Evolutionary conservation across 345 rosid species (phyloP).

Genomic region (Eucalyptus globulus): DNA sequence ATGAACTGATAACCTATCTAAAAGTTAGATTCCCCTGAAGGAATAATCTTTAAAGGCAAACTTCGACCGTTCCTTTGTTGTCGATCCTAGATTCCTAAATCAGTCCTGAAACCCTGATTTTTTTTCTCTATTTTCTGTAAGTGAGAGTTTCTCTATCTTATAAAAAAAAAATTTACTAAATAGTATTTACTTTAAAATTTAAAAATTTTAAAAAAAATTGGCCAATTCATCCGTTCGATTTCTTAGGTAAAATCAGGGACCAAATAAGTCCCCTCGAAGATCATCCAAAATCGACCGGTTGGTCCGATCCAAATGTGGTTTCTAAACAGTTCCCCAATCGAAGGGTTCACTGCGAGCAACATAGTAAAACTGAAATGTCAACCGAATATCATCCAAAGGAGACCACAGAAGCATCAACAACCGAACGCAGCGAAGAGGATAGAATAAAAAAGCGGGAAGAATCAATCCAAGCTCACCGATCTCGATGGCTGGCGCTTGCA

Average conservation of each 20-base stretch:
- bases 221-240: not conserved
- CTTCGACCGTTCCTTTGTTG: not conserved
- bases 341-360: not conserved
- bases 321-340: not conserved
- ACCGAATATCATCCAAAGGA: not conserved
- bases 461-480: not conserved
- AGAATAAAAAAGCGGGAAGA: not conserved
- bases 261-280: not conserved
- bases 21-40: not conserved
- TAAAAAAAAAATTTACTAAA: not conserved
- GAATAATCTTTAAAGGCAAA: not conserved
- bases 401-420: not conserved
- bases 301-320: not conserved
- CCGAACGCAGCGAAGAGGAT: not conserved
- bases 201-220: not conserved
- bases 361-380: not conserved
- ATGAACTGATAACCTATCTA: not conserved
- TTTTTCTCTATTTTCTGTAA: not conserved
- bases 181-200: too few species aligned
- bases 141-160: not conserved
- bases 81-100: accelerated
- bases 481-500: not conserved
- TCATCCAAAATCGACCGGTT: not conserved
- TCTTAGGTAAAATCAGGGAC: too few species aligned
- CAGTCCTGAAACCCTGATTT: not conserved